Percentiles rank a stretch among this genome's conserved stretches.
These are phyloP conservation scores for Edaphochlamys debaryana DNA, from an alignment of 139 green algal species.

Conservation along the genomic window DNA sequence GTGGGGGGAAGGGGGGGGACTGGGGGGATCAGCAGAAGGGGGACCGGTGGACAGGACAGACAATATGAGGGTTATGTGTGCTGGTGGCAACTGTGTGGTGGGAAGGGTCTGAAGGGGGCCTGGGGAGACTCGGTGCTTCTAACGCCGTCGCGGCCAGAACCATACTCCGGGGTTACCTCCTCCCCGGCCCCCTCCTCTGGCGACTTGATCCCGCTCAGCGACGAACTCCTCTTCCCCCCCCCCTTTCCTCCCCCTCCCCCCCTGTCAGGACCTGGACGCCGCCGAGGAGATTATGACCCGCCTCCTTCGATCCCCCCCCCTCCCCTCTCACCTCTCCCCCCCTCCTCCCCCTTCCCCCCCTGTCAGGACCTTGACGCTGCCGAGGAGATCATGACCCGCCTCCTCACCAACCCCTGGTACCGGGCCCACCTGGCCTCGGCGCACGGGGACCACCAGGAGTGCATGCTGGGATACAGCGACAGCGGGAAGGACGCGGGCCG, in stretches of 20 bases:
- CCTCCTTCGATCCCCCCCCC: no score
- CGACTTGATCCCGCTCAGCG: no score
- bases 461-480: slow-evolving; percentile 99
- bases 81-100: no score
- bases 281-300: slow-evolving; percentile 48
- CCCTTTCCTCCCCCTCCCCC: slow-evolving; percentile 9
- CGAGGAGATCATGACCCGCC: slow-evolving; percentile 52
- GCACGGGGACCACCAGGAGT: slow-evolving; percentile 78
- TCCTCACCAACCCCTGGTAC: slow-evolving; percentile 81
- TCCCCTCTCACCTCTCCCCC: no score
- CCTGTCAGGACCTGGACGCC: slow-evolving; percentile 17
- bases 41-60: no score
- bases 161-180: no score
- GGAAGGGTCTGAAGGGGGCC: no score
- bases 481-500: slow-evolving; percentile 96
- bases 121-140: no score
- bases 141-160: no score
- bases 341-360: slow-evolving; percentile 5
- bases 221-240: no score
- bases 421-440: slow-evolving; percentile 60
- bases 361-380: slow-evolving; percentile 21
- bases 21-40: neutral
- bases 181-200: no score
- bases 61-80: neutral
- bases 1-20: neutral